Evolutionary conservation across 2,329 filamentous ascomycete genomes (phyloP), one percentile per base, ranked within the genome.

Genomic region (Alternaria brassicicola): DNA sequence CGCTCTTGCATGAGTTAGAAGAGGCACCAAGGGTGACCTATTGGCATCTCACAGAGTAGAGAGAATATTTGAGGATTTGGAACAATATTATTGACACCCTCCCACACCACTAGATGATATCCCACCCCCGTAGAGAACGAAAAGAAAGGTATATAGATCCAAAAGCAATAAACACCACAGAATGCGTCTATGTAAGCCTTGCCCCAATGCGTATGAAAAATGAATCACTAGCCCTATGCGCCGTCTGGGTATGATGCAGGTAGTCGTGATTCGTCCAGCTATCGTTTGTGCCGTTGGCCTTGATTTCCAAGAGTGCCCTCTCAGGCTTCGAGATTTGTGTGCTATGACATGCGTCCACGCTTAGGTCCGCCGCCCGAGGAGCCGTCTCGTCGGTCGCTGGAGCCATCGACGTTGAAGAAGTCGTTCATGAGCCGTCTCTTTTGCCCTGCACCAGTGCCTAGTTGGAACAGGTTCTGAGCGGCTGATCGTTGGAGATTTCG

Each of bases 401-500:
- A 75, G 63, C 86, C 87, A 52, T 86, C 86, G 7, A 90, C 80
- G 69, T 92, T 89, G 71, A 93, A 93, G 52, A 92, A 88, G 69
- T 93, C 90, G 23, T 87, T 86, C 68, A 91, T 85, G 66, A 91
- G 84, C 68, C 89, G 86, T 39, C 90, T 84, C 76, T 94, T 94
- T 66, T 87, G 84, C 2, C 90, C 90, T 8, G 89, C 86, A 6
- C 86, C 87, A 57, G 84, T 84, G 4, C 87, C 87, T 8, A 91
- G 78, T 38, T 77, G 78, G 42, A 80, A 73, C 35, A 78, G 74
- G 63, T 78, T 68, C 67, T 72, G 61, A 49, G 71, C 67, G 41
- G 73, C 66, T 10, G 68, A 65, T n/a, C 73, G 69, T 48, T 74
- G 75, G 15, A 70, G 61, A 47, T 66, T 72, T 31, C 72, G 73